Percentiles rank a stretch among this genome's conserved stretches.
These are phyloP conservation scores for Cymodocea nodosa DNA, from an alignment of 116 monocot genomes.

Conservation along the genomic window DNA sequence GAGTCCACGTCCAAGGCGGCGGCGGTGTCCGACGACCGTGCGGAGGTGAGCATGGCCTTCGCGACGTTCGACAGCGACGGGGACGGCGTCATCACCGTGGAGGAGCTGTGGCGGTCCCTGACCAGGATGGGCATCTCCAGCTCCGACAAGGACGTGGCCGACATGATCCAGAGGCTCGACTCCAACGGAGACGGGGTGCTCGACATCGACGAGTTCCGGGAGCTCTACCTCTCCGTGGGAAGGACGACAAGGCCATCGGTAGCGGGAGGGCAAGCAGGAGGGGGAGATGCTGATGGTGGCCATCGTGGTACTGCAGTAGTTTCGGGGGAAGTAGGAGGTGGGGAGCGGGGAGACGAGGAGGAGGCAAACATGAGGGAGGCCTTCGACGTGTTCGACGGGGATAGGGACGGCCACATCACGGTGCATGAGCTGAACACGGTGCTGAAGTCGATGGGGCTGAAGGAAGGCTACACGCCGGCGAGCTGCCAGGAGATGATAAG, in stretches of 20 bases:
- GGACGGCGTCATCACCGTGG: constrained; percentile 19
- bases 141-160: constrained; percentile 1
- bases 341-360: not conserved
- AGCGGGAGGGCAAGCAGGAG: too few relatives aligned
- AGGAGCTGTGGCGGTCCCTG: constrained; percentile 17
- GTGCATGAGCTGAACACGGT: constrained; percentile 46
- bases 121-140: constrained; percentile 8
- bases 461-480: constrained; percentile 25
- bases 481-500: constrained; percentile 44
- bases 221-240: constrained; percentile 9
- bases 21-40: too few relatives aligned
- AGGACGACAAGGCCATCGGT: not conserved
- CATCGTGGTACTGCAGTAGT: too few relatives aligned
- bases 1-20: too few relatives aligned
- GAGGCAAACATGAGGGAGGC: constrained; percentile 14
- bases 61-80: constrained; percentile 23
- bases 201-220: constrained; percentile 18
- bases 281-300: too few relatives aligned
- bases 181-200: constrained; percentile 19
- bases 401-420: constrained; percentile 31
- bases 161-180: constrained; percentile 15
- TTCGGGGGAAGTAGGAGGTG: not conserved
- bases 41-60: constrained; percentile 6
- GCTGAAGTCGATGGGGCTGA: constrained; percentile 31
- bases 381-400: constrained; percentile 21